A percentile compares a stretch with the other conserved stretches of the same genome.
Conservation (phyloP, 805 yeast genomes). For the Hanseniaspora meyeri region DNA sequence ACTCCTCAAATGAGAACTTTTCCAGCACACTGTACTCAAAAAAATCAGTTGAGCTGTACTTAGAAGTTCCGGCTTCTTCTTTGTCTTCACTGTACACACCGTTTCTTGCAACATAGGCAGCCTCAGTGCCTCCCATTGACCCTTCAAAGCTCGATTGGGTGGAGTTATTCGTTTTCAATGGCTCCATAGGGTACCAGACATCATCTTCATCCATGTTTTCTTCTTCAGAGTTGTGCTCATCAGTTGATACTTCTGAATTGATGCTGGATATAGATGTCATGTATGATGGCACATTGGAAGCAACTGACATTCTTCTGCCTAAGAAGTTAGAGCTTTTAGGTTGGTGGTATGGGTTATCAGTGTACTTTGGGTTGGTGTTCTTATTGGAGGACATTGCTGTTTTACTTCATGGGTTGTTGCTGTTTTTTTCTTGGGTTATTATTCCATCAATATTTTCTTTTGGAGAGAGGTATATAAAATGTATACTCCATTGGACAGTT, state of each 20-base stretch:
- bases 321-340: background rate
- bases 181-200: conserved; percentile 5
- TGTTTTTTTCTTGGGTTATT: background rate
- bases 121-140: conserved; percentile 11
- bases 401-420: background rate
- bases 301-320: conserved; percentile 5
- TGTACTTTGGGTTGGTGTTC: background rate
- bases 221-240: conserved; percentile 15
- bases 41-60: background rate
- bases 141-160: background rate
- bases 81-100: background rate
- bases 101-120: background rate
- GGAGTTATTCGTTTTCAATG: conserved; percentile 2
- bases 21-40: conserved; percentile 7
- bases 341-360: conserved; percentile 5
- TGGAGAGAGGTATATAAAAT: too few species aligned
- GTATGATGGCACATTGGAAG: background rate
- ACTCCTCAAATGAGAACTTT: conserved; percentile 8
- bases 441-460: background rate
- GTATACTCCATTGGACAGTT: too few species aligned
- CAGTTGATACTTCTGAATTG: background rate
- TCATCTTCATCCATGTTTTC: background rate
- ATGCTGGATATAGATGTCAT: background rate
- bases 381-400: background rate
- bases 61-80: background rate